These are phyloP conservation scores for Amorphotheca resinae DNA, from an alignment of 495 filamentous ascomycete genomes.

Conservation along the genomic window DNA sequence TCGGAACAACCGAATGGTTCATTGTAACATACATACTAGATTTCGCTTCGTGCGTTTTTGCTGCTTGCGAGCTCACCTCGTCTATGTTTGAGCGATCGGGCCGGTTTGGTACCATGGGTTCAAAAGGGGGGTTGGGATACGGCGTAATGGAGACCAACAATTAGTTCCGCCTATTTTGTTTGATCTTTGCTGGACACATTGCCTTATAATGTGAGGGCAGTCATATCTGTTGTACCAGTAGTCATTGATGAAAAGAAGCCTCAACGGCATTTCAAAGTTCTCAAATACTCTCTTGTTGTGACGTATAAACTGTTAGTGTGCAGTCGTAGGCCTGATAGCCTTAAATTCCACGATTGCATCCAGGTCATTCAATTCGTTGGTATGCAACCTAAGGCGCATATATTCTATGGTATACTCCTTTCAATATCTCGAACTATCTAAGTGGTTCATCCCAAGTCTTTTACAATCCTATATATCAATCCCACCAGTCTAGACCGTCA, in stretches of 20 bases:
- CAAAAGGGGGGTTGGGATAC: slow-evolving; percentile 15
- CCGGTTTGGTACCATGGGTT: slow-evolving; percentile 4
- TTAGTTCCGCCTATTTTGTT: not conserved
- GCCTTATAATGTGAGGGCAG: not conserved
- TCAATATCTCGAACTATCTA: too few species aligned
- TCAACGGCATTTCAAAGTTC: slow-evolving; percentile 9
- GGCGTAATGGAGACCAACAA: slow-evolving; percentile 5
- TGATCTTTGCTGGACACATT: not conserved
- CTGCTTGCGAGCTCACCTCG: slow-evolving; percentile 1
- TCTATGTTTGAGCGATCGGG: slow-evolving; percentile 3
- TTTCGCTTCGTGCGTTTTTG: slow-evolving; percentile 6
- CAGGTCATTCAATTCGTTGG: too few species aligned
- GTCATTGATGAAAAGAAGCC: slow-evolving; percentile 6
- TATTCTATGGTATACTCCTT: too few species aligned
- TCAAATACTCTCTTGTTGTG: not conserved
- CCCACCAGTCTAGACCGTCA: slow-evolving; percentile 17
- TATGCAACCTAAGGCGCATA: too few species aligned
- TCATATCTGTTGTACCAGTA: slow-evolving; percentile 9
- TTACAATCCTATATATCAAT: too few species aligned
- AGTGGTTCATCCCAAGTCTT: too few species aligned
- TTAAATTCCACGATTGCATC: too few species aligned
- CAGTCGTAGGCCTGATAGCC: too few species aligned
- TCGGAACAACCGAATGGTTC: slow-evolving; percentile 12
- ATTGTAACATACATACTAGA: slow-evolving; percentile 20
- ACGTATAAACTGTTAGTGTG: too few species aligned